Base-by-base conservation (phyloP, 176 grass and related monocot genomes). In the Zea luxurians region DNA sequence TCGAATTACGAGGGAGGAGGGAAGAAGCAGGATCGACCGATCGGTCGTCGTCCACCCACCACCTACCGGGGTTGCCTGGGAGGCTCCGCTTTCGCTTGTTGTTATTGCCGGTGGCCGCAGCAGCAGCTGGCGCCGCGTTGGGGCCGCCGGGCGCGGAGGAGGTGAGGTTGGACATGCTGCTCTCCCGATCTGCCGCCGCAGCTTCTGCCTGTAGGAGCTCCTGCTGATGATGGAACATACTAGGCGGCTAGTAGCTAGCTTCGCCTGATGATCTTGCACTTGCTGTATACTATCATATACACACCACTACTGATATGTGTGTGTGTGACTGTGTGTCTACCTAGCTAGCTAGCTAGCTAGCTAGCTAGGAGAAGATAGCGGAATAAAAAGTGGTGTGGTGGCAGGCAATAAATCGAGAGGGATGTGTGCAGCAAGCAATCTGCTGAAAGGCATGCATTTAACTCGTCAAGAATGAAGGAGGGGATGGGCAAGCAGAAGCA, bases 81-180 rank as follows among this genome's bases (percentile, higher is more conserved):
- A 97, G 89, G 82, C 82, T 93, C 53, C 94, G 85, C 86, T 97
- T 97, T 71, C 88, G 88, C 91, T 97, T 97, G 64, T 55, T 55
- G 6, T 44, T 44, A 16, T 77, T 90, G 72, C 67, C 85, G 27
- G 52, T 37, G 73, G 78, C 35, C n/a, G 40, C 72, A 48, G 11
- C 53, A 76, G 81, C 48, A 55, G 35, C 55, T 7, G 68, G 73
- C 20, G 36, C 2, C 9, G 55, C 18, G 76, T 62, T 70, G 65
- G 46, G 10, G 9, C 70, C 46, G 7, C 40, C 52, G 6, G 82
- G 72, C 34, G 71, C 77, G 64, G 82, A 77, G 36, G 72, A 77
- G 64, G 87, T 89, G 82, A 89, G 82, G 82, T 82, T 84, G 82
- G 82, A 85, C 87, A 85, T 89, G 87, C 82, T 48, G 79, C 85